Base-by-base conservation (phyloP, 148 eudicot species). In the Arctostaphylos glauca region DNA sequence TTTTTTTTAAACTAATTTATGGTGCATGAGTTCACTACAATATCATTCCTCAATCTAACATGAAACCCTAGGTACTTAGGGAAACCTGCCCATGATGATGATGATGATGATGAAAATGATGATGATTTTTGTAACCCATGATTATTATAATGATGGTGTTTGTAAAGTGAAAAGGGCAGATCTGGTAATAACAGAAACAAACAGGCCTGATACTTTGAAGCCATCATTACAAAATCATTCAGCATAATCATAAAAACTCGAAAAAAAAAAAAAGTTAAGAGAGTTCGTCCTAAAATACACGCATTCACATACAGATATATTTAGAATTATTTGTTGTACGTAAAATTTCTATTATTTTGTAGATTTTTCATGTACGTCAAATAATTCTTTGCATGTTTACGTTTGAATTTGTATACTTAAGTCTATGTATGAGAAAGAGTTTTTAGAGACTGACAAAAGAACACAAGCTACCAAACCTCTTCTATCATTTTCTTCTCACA, bases 401-500 rank as follows among this genome's bases (percentile, higher is more conserved):
- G 38, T 31, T 31, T 31, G 38, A 31, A 31, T 31, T 31, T 31
- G 1, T 31, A 31, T 31, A 31, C 38, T 31, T 31, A 31, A 31
- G 1, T 31, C 38, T 31, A 1, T 31, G 38, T 9, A 21, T 23
- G 15, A 3, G 70, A 21, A 64, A 0, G 25, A 10, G 10, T 7
- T 52, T 52, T 13, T 7, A 83, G 80, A 80, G 77, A 83, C 88
- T 86, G 88, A 86, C 88, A 86, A 83, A 76, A 83, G 46, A 0
- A 38, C 72, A 78, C 16, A 79, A 43, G 9, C 23, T 23, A 44
- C 18, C 48, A 19, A 46, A 46, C 54, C 15, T 56, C 58, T 23
- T 48, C 10, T 48, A 8, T 48, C 9, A 72, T n/a, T 47, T 6
- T 74, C 8, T 15, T 49, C 5, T 9, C 3, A 74, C 48, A n/a